phyloP scores from a whole-genome alignment of 495 filamentous ascomycete genomes.

The Tuber brumale region DNA sequence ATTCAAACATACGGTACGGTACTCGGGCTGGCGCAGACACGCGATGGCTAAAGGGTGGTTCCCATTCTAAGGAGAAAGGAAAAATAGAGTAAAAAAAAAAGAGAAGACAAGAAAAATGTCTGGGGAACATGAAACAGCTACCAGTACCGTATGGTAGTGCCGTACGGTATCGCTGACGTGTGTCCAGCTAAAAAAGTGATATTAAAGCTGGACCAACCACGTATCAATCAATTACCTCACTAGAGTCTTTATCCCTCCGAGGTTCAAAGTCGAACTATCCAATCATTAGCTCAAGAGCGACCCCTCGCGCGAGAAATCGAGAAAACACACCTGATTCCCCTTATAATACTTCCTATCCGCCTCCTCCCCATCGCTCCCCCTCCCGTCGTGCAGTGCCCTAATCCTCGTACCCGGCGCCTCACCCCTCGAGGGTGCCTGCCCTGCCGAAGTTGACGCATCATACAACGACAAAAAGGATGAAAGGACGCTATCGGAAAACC shows the following conservation, averaged over 20 bases:
- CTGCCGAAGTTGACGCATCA: background rate
- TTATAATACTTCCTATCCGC: conserved; percentile 58
- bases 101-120: background rate
- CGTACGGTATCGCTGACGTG: background rate
- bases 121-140: background rate
- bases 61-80: background rate
- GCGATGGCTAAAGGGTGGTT: background rate
- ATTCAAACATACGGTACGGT: background rate
- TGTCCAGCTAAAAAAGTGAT: background rate
- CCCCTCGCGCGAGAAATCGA: background rate
- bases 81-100: too few species aligned
- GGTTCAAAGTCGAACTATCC: conserved; percentile 37
- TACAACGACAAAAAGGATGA: background rate
- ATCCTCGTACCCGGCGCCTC: conserved; percentile 45
- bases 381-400: conserved; percentile 55
- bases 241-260: conserved; percentile 24
- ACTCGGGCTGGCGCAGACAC: background rate
- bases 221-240: background rate
- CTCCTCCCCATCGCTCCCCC: conserved; percentile 43
- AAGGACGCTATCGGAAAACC: conserved; percentile 17
- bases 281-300: background rate
- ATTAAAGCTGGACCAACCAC: background rate
- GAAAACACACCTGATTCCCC: conserved; percentile 57
- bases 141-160: background rate
- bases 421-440: conserved; percentile 20